Evolutionary conservation across 2,329 filamentous ascomycete genomes (phyloP), one percentile per base, ranked within the genome.

Genomic region (Apiospora kogelbergensis): DNA sequence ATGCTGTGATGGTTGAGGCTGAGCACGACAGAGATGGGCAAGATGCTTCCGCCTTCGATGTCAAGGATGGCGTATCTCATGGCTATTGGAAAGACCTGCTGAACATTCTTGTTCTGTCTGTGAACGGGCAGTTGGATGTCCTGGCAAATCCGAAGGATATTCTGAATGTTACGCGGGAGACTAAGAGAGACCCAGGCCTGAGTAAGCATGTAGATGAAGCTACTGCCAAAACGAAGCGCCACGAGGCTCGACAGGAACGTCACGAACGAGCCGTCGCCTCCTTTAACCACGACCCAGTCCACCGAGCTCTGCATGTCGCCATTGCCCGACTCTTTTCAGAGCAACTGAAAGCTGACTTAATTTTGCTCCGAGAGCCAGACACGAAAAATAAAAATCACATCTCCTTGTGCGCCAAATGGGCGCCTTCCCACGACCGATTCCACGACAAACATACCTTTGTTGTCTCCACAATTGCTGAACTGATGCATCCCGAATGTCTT

Each of bases 1-100:
- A 82, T 0, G 79, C 80, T 3, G 79, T 78, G 20, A 69, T 80
- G n/a, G 77, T 81, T 1, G 71, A 81, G 3, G 71, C 79, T 15
- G 76, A 80, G 53, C 53, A 60, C 20, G 53, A n/a, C 26, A 71
- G 75, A 66, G 70, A 69, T 78, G 76, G 81, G 17, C 81, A 83
- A 6, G 76, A 81, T 20, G 80, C 81, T 9, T 69, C 73, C 0
- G 66, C 75, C 10, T 81, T 81, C 68, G 82, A 87, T 46, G 80
- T 85, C 20, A 76, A 78, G 63, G 76, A 85, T 45, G 84, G 84
- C 0, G 81, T 87, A 2, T 80, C 88, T 5, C 88, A 90, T 66
- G 87, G 88, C 0, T 90, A 89, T 76, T 90, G 87, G 86, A 89
- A 90, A 71, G 87, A 90, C 73, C 78, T 89, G 3, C 78, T 89